Evolutionary conservation across 805 yeast genomes (phyloP).

Genomic region (Metschnikowia peoriensis): DNA sequence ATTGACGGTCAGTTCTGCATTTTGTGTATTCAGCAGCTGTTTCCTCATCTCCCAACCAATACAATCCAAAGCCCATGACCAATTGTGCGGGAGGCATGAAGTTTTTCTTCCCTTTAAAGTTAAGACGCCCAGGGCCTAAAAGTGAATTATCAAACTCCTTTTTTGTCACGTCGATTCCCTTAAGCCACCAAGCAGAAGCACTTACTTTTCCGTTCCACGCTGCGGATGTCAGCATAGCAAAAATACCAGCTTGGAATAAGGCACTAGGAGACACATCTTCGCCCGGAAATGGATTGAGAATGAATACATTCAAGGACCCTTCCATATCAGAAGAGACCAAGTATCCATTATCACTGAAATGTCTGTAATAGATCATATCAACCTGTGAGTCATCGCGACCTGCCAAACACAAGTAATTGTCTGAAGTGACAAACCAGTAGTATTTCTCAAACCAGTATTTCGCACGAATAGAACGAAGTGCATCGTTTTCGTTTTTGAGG

Average conservation of each 20-base stretch:
- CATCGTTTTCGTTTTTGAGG: conserved; percentile 50
- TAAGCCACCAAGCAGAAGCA: conserved; percentile 84
- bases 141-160: conserved; percentile 59
- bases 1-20: conserved; percentile 30
- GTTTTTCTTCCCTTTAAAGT: conserved; percentile 52
- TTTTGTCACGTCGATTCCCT: conserved; percentile 66
- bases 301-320: conserved; percentile 71
- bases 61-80: conserved; percentile 84
- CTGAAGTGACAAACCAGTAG: conserved; percentile 90
- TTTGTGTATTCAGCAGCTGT: conserved; percentile 35
- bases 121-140: conserved; percentile 61
- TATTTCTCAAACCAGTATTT: conserved; percentile 94
- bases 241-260: conserved; percentile 83
- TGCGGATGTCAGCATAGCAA: conserved; percentile 73
- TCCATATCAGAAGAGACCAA: conserved; percentile 73
- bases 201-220: conserved; percentile 90
- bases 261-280: conserved; percentile 82
- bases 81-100: conserved; percentile 77
- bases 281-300: conserved; percentile 73
- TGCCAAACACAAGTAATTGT: conserved; percentile 80
- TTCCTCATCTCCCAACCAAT: conserved; percentile 69
- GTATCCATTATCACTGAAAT: conserved; percentile 70
- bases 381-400: conserved; percentile 81
- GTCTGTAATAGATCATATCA: conserved; percentile 76
- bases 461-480: conserved; percentile 59